These are phyloP conservation scores for Xylaria sp. DNA, from an alignment of 2,329 filamentous ascomycete genomes.

Conservation along the genomic window DNA sequence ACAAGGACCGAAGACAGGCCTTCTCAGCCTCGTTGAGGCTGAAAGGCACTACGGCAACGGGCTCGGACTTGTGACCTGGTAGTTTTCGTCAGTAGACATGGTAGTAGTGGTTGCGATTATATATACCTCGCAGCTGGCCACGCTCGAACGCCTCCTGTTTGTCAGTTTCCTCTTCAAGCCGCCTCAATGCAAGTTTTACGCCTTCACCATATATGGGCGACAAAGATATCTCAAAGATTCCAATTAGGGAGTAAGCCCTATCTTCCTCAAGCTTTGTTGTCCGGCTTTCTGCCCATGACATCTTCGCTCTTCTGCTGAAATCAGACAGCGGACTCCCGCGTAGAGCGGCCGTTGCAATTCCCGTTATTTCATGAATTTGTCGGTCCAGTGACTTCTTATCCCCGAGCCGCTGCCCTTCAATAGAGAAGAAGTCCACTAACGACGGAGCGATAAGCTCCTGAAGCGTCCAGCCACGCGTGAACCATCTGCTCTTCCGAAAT, in stretches of 20 bases:
- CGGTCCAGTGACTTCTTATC: conserved; percentile 9
- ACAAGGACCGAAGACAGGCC: neutral
- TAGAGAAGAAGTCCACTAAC: conserved; percentile 7
- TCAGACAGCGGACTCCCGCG: neutral
- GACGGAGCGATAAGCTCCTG: conserved; percentile 14
- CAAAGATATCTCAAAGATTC: conserved; percentile 21
- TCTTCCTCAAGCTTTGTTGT: conserved; percentile 27
- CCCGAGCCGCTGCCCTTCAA: neutral
- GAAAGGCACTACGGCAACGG: too few species aligned
- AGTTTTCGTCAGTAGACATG: too few species aligned
- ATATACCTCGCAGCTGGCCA: too few species aligned
- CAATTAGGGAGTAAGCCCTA: conserved; percentile 27
- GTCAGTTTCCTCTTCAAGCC: neutral
- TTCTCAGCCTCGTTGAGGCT: too few species aligned
- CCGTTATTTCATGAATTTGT: neutral
- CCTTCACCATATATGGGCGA: conserved; percentile 2
- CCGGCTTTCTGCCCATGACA: conserved; percentile 9
- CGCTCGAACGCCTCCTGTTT: too few species aligned
- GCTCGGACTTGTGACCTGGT: too few species aligned
- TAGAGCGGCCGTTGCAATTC: neutral
- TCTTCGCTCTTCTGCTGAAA: neutral
- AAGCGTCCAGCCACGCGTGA: conserved; percentile 1
- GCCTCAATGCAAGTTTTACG: neutral
- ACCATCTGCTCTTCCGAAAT: neutral
- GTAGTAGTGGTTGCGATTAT: neutral